Percentiles rank a stretch among this genome's conserved stretches.
Conservation (phyloP, 345 rosid species). For the Salix exigua region DNA sequence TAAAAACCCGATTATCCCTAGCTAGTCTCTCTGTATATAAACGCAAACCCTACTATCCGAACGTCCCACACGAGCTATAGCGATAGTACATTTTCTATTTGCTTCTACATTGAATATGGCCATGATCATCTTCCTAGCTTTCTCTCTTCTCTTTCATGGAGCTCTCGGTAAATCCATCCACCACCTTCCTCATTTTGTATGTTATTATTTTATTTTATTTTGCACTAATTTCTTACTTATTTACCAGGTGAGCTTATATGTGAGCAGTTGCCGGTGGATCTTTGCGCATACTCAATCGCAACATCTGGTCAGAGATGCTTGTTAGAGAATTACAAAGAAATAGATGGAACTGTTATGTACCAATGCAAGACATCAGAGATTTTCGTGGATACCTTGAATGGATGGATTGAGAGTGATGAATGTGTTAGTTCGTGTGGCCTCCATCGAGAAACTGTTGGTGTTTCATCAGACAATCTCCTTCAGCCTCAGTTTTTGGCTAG, state of each 20-base stretch:
- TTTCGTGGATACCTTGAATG: slow-evolving; percentile 11
- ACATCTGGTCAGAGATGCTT: slow-evolving; percentile 32
- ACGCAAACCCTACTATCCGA: no score
- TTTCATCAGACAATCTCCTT: slow-evolving; percentile 33
- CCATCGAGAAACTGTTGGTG: slow-evolving; percentile 26
- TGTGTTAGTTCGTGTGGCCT: slow-evolving; percentile 30
- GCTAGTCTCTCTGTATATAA: no score
- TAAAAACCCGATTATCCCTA: no score
- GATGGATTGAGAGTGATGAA: slow-evolving; percentile 26
- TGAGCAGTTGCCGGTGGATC: slow-evolving; percentile 27
- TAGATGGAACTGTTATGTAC: slow-evolving; percentile 10
- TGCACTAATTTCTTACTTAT: background rate
- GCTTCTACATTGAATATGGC: background rate
- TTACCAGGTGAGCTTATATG: slow-evolving; percentile 25
- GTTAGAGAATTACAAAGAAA: slow-evolving; percentile 14
- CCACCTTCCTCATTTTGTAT: background rate
- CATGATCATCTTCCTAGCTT: slow-evolving; percentile 16
- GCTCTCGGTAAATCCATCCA: slow-evolving; percentile 18
- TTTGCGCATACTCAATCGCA: slow-evolving; percentile 27
- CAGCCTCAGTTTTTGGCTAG: slow-evolving; percentile 24
- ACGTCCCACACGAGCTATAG: background rate
- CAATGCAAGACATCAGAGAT: slow-evolving; percentile 37
- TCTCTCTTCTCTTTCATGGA: slow-evolving; percentile 25
- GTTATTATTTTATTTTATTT: background rate
- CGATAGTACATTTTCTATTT: no score